These are phyloP conservation scores for Fusarium setosum DNA, from an alignment of 2,329 filamentous ascomycete species.

Conservation along the genomic window DNA sequence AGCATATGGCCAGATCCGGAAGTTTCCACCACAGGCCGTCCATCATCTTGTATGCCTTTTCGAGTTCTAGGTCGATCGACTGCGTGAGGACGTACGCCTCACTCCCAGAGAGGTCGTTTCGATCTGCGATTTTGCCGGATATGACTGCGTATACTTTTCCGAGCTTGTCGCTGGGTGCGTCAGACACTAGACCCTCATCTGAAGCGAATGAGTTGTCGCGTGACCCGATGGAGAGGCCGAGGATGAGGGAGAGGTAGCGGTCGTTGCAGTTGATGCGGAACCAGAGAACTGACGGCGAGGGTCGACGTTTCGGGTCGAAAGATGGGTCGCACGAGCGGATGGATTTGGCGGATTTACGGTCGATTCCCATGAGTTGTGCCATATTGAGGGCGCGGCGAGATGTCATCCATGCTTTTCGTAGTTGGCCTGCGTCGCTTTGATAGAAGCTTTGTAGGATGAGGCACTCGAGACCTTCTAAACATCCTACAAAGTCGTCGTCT, in stretches of 20 bases:
- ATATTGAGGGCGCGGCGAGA: slow-evolving; percentile 61
- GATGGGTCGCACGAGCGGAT: slow-evolving; percentile 52
- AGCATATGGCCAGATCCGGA: slow-evolving; percentile 41
- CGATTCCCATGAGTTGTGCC: slow-evolving; percentile 62
- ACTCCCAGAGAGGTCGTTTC: slow-evolving; percentile 53
- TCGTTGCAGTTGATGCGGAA: slow-evolving; percentile 61
- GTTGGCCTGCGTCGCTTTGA: slow-evolving; percentile 64
- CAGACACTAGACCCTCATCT: slow-evolving; percentile 41
- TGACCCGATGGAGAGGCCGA: slow-evolving; percentile 60
- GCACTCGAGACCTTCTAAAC: slow-evolving; percentile 64
- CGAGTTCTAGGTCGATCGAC: slow-evolving; percentile 60
- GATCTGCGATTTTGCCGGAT: slow-evolving; percentile 58
- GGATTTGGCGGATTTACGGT: slow-evolving; percentile 47
- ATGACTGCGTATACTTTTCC: slow-evolving; percentile 57
- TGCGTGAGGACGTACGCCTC: slow-evolving; percentile 54
- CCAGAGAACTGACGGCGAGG: slow-evolving; percentile 53
- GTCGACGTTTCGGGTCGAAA: slow-evolving; percentile 44
- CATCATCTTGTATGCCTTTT: slow-evolving; percentile 54
- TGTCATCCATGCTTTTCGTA: slow-evolving; percentile 65
- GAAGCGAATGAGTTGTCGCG: slow-evolving; percentile 53
- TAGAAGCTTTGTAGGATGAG: slow-evolving; percentile 61
- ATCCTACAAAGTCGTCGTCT: slow-evolving; percentile 63
- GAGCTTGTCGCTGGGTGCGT: slow-evolving; percentile 55
- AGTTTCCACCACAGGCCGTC: slow-evolving; percentile 61
- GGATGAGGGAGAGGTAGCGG: slow-evolving; percentile 61